Evolutionary conservation across 371 early-diverging fungal genomes (phyloP).

Genomic region (Dinochytrium kinnereticum): DNA sequence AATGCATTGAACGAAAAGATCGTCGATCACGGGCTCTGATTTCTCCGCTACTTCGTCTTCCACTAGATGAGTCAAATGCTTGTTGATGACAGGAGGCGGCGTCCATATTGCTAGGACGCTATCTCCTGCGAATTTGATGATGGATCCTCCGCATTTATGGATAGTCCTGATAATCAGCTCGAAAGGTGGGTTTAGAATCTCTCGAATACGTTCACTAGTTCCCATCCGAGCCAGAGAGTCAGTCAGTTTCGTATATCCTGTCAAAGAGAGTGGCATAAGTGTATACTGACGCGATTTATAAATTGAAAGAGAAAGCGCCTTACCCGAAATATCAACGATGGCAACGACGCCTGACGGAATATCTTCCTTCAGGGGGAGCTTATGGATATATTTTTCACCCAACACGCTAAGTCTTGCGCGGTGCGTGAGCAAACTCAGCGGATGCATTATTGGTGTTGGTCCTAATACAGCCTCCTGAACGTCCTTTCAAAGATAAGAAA

Average conservation of each 20-base stretch:
- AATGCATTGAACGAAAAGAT: neutral
- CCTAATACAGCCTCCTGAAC: too few relatives aligned
- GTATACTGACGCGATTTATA: neutral
- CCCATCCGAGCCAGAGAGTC: conserved; percentile 27
- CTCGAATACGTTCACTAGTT: conserved; percentile 29
- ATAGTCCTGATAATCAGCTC: neutral
- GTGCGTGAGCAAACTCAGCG: neutral
- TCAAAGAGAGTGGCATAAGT: neutral
- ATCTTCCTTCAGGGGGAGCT: neutral
- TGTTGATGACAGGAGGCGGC: neutral
- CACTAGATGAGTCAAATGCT: neutral
- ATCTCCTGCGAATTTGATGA: conserved; percentile 43
- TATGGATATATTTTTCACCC: neutral
- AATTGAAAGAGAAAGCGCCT: neutral
- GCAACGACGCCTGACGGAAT: conserved; percentile 15
- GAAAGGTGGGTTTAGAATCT: conserved; percentile 6
- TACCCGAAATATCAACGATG: conserved; percentile 37
- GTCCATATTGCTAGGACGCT: conserved; percentile 30
- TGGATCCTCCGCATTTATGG: conserved; percentile 20
- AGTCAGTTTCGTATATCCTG: conserved; percentile 28
- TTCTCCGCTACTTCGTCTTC: conserved; percentile 2
- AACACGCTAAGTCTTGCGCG: neutral
- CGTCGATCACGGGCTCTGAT: conserved; percentile 3
- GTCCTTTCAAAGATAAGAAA: too few relatives aligned
- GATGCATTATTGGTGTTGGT: too few relatives aligned